Conservation (phyloP, 345 rosid species). For the Populus nigra region DNA sequence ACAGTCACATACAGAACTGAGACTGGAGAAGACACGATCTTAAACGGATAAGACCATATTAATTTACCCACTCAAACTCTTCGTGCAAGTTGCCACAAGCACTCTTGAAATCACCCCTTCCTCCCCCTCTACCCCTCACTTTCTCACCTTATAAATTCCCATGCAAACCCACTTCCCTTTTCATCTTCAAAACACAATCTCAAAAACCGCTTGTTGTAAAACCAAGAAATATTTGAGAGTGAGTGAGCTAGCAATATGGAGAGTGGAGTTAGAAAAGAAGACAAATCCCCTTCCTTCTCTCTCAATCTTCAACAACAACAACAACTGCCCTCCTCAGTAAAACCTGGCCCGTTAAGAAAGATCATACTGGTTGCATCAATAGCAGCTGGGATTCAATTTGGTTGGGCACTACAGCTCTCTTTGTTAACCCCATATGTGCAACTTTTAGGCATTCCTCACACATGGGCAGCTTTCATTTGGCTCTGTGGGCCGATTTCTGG, state of each 20-base stretch:
- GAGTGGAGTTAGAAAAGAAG: neutral
- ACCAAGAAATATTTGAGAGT: neutral
- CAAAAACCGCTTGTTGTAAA: neutral
- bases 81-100: neutral
- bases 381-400: constrained; percentile 88
- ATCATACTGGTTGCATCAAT: constrained; percentile 64
- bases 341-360: constrained; percentile 33
- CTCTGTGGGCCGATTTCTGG: constrained; percentile 93
- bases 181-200: neutral
- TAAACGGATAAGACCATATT: constrained; percentile 17
- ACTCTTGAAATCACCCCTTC: neutral
- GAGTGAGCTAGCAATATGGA: neutral
- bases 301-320: neutral
- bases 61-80: neutral
- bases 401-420: constrained; percentile 92
- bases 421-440: constrained; percentile 85
- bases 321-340: neutral
- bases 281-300: neutral
- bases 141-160: constrained; percentile 4
- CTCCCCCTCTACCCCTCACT: neutral
- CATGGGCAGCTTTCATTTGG: constrained; percentile 87
- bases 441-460: constrained; percentile 77
- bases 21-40: neutral
- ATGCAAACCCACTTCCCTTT: constrained; percentile 1
- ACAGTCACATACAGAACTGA: neutral